Evolutionary conservation across 805 yeast genomes (phyloP).

Genomic region (Lipomyces starkeyi): DNA sequence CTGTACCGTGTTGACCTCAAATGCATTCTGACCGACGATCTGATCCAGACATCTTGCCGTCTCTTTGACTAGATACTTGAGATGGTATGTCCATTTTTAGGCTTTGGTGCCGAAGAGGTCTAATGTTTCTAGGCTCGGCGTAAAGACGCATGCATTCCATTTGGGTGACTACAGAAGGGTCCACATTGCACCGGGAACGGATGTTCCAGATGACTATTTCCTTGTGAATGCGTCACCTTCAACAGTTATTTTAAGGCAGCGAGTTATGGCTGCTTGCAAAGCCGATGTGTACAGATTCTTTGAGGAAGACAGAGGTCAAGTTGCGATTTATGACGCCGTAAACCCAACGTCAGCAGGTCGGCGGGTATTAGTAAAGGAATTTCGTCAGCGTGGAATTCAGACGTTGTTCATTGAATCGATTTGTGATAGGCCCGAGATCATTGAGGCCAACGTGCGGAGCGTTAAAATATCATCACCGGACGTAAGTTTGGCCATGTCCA

Average conservation of each 20-base stretch:
- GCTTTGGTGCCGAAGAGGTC: neutral
- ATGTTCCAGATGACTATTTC: conserved; percentile 73
- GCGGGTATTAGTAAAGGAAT: conserved; percentile 58
- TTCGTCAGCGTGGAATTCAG: conserved; percentile 67
- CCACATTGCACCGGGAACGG: conserved; percentile 50
- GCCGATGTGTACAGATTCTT: conserved; percentile 74
- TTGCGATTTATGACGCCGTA: conserved; percentile 95
- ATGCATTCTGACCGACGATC: neutral
- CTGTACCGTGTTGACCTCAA: neutral
- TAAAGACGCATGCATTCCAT: conserved; percentile 88
- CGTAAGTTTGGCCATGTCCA: neutral
- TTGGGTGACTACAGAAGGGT: conserved; percentile 86
- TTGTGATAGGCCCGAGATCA: conserved; percentile 71
- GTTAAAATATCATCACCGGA: conserved; percentile 76
- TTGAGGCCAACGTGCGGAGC: conserved; percentile 78
- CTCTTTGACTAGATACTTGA: conserved; percentile 83
- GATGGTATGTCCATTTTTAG: conserved; percentile 57
- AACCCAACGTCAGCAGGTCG: conserved; percentile 80
- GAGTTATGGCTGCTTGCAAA: conserved; percentile 67
- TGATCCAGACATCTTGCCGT: conserved; percentile 70
- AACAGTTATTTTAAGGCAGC: conserved; percentile 60
- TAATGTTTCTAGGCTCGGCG: conserved; percentile 68
- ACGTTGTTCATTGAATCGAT: conserved; percentile 87
- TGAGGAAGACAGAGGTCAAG: conserved; percentile 81
- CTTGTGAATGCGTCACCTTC: conserved; percentile 56